Evolutionary conservation across 331 rosid genomes (phyloP), one percentile per base, ranked within the genome.

Genomic region (Ulmus americana): DNA sequence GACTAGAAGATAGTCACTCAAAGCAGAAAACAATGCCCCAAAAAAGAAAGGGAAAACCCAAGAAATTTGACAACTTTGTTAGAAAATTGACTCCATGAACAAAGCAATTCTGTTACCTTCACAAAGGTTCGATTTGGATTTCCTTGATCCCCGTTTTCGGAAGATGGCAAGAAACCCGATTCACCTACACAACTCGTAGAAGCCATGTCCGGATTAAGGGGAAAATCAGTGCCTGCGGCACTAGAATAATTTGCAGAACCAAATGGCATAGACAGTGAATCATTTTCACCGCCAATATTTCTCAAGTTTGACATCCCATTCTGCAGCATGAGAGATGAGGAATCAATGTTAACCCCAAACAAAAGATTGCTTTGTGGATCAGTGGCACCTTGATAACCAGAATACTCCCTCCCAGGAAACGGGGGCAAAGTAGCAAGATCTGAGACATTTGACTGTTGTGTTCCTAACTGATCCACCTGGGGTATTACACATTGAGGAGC

Each of bases 261-360:
- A 11, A 65, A 76, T 0, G 81, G 67, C 62, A 66, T 40, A 6
- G 73, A 60, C 49, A 76, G 69, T 61, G 77, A 61, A 71, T 76
- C 77, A 66, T 67, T 76, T 46, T 74, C 81, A 41, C 56, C 59
- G n/a, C 74, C 70, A 16, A 67, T 61, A 54, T 61, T 76, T 55
- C 81, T 76, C 69, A 76, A 13, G 53, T 61, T 71, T 15, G 70
- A 69, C 52, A 67, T 65, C 55, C 73, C 81, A 61, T 66, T 76
- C 60, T 65, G 81, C 55, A 76, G 65, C 81, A 76, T 61, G 51
- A 76, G 81, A 66, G 81, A 76, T 61, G 81, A 76, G 8, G 77
- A 72, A 76, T 76, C 81, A 54, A 76, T 76, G 77, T 76, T 76
- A 20, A 76, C 81, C 66, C 81, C 76, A 69, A 71, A 71, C 66